Evolutionary conservation across 306 rosid genomes (phyloP).

Genomic region (Gastrolobium villosum): DNA sequence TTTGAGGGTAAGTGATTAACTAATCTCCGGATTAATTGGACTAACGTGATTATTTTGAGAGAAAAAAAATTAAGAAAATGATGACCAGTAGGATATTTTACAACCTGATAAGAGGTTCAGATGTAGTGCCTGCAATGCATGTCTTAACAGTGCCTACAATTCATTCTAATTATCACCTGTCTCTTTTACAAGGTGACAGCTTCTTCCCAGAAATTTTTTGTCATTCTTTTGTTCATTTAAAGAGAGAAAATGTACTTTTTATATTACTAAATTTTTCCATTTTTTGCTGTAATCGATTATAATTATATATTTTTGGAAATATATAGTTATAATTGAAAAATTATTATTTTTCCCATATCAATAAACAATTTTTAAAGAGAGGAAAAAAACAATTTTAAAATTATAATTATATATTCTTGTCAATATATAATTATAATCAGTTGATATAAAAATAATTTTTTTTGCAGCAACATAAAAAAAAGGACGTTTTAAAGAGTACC

Average conservation of each 20-base stretch:
- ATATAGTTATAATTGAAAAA: too few relatives aligned
- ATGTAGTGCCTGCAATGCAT: conserved; percentile 1
- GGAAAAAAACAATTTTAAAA: too few relatives aligned
- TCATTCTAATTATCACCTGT: conserved; percentile 24
- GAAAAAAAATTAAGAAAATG: not conserved
- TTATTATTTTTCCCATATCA: too few relatives aligned
- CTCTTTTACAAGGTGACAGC: conserved; percentile 21
- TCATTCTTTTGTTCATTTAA: conserved; percentile 30
- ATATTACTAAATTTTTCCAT: not conserved
- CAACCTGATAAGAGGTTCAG: conserved; percentile 37
- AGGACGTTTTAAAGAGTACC: too few relatives aligned
- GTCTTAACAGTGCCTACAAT: conserved; percentile 29
- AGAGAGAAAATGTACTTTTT: not conserved
- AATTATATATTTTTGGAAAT: not conserved
- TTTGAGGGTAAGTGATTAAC: conserved; percentile 46
- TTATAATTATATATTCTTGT: too few relatives aligned
- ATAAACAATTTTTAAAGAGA: too few relatives aligned
- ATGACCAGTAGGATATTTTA: conserved; percentile 1
- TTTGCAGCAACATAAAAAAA: too few relatives aligned
- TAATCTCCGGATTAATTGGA: conserved; percentile 35
- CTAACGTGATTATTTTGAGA: conserved; percentile 26
- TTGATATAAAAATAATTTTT: too few relatives aligned
- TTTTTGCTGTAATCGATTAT: not conserved
- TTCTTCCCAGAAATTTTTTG: conserved; percentile 10
- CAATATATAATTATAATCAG: too few relatives aligned